Conservation (phyloP, 257 asterid genomes). For the Gentiana dahurica region DNA sequence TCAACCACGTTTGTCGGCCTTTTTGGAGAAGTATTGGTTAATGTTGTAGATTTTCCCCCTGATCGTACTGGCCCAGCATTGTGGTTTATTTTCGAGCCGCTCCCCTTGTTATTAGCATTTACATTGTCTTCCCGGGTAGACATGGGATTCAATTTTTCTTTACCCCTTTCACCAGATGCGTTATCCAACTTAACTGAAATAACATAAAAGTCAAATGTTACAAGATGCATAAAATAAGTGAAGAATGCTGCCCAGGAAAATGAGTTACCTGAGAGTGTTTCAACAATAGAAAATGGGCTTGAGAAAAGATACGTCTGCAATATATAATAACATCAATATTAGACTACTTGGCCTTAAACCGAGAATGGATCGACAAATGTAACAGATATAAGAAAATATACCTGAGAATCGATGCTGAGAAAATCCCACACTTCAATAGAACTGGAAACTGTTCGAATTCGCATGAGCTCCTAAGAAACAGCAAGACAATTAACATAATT, state of each 20-base stretch:
- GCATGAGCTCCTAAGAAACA: constrained; percentile 66
- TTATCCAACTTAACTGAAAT: constrained; percentile 45
- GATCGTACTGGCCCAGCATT: constrained; percentile 30
- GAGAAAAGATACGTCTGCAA: constrained; percentile 88
- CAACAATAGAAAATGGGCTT: constrained; percentile 68
- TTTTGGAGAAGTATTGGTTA: constrained; percentile 37
- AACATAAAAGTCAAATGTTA: constrained; percentile 14
- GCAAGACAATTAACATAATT: constrained; percentile 10
- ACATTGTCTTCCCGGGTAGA: constrained; percentile 27
- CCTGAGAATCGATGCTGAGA: constrained; percentile 99
- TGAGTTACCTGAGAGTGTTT: constrained; percentile 72
- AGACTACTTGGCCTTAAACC: constrained; percentile 12
- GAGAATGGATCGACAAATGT: constrained; percentile 5
- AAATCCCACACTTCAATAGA: constrained; percentile 99
- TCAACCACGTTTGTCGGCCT: constrained; percentile 33
- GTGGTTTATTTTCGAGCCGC: constrained; percentile 32
- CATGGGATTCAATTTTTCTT: constrained; percentile 27
- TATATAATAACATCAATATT: constrained; percentile 9
- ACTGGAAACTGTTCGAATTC: constrained; percentile 74
- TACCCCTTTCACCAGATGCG: constrained; percentile 30
- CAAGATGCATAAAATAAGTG: constrained; percentile 3
- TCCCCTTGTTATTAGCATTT: constrained; percentile 32
- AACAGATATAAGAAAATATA: constrained; percentile 19
- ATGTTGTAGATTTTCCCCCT: constrained; percentile 31
- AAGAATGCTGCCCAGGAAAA: constrained; percentile 13